Conservation (phyloP, 2,329 filamentous ascomycete species). For the Ceratocystis papillata region DNA sequence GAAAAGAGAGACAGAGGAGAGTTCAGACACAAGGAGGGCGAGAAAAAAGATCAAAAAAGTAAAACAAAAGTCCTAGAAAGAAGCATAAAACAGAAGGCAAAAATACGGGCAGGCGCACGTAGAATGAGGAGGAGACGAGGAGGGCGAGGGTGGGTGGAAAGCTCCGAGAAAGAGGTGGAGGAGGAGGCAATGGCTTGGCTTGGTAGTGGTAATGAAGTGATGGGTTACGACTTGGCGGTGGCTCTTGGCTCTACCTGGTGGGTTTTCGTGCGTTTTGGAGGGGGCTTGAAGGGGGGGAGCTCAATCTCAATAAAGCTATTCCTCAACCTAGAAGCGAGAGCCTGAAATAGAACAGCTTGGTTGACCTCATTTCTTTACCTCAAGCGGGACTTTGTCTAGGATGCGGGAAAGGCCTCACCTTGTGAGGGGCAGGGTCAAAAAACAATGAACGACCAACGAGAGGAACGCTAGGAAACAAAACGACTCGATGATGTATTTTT, state of each 20-base stretch:
- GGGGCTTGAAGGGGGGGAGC: not conserved
- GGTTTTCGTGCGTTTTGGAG: not conserved
- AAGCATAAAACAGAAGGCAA: not conserved
- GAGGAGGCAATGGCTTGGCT: not conserved
- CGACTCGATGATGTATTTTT: not conserved
- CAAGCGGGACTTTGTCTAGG: slow-evolving; percentile 1
- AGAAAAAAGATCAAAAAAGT: slow-evolving; percentile 4
- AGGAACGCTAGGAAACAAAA: too few species aligned
- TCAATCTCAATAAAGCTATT: slow-evolving; percentile 3
- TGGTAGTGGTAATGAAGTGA: too few species aligned
- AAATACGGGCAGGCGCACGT: too few species aligned
- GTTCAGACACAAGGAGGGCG: not conserved
- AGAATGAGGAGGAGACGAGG: not conserved
- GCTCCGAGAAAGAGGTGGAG: slow-evolving; percentile 4
- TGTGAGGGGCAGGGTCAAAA: not conserved
- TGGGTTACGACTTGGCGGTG: too few species aligned
- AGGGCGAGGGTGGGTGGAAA: slow-evolving; percentile 8
- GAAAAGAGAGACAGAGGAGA: not conserved
- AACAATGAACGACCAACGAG: too few species aligned
- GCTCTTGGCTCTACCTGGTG: not conserved
- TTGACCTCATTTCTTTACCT: slow-evolving; percentile 7
- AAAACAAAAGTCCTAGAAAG: not conserved
- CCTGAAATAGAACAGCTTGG: slow-evolving; percentile 9
- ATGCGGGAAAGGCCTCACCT: slow-evolving; percentile 10
- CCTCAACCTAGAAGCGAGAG: not conserved